Evolutionary conservation across 192 early-diverging fungal species (phyloP).

Genomic region (Mycoemilia scoparia): DNA sequence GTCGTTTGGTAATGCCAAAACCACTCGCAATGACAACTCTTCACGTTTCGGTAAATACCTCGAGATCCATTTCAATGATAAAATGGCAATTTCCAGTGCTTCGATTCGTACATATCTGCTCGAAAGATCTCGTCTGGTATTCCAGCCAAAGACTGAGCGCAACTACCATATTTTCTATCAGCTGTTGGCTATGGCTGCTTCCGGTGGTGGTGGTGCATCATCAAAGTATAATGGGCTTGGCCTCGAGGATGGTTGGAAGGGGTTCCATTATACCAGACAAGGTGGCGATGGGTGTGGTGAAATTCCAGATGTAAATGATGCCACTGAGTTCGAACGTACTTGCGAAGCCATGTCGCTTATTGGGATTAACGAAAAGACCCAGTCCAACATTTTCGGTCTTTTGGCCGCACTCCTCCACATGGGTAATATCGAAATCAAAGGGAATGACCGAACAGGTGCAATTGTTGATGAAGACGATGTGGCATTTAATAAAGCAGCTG

Average conservation of each 20-base stretch:
- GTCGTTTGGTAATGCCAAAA: constrained; percentile 98
- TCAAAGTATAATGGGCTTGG: constrained; percentile 10
- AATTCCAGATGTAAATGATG: constrained; percentile 81
- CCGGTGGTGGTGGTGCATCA: constrained; percentile 50
- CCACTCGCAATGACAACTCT: constrained; percentile 95
- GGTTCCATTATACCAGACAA: constrained; percentile 79
- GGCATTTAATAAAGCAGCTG: constrained; percentile 46
- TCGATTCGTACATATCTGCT: constrained; percentile 89
- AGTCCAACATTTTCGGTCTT: constrained; percentile 80
- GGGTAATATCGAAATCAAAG: constrained; percentile 81
- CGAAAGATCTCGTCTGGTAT: constrained; percentile 87
- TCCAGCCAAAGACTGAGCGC: constrained; percentile 80
- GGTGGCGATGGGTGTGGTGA: constrained; percentile 50
- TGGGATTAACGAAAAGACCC: constrained; percentile 61
- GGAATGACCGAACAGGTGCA: constrained; percentile 42
- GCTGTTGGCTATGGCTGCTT: constrained; percentile 76
- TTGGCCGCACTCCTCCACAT: constrained; percentile 86
- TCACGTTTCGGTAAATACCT: constrained; percentile 98
- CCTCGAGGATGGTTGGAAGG: constrained; percentile 29
- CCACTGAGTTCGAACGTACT: constrained; percentile 75
- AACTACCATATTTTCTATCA: constrained; percentile 99
- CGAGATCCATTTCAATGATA: constrained; percentile 82
- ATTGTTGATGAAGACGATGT: constrained; percentile 58
- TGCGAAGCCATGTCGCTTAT: constrained; percentile 68
- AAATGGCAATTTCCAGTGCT: constrained; percentile 75